Base-by-base conservation (phyloP, 2,329 filamentous ascomycete genomes). In the Cladosporium sp. region DNA sequence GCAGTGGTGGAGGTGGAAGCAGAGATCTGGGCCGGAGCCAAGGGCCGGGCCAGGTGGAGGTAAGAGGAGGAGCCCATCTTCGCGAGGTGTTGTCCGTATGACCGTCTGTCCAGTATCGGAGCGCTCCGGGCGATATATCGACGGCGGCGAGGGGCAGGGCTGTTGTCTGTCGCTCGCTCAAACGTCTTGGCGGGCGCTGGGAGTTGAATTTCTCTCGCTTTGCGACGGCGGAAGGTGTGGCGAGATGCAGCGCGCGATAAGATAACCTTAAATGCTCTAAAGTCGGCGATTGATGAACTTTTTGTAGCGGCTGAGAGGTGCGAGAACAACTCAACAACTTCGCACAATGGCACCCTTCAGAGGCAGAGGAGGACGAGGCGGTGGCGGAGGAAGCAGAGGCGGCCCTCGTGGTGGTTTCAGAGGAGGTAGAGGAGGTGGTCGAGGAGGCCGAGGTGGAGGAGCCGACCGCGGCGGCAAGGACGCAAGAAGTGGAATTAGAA, bases 41-140 rank as follows among this genome's bases (percentile, higher is more conserved):
- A 80, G 66, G 93, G 93, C 73, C 93, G 85, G 68, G 92, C 86
- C 62, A 98, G 86, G 74, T 98, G 93, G 67, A 97, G 84, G 78
- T 95, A 97, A 72, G 92, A 87, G 84, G 76, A 72, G 89, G 58
- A 58, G 57, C 60, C 64, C 65, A 67, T 67, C 52, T 55, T 65
- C 52, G 61, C 58, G 55, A 48, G 28, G 37, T 14, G 19, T 35
- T 50, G 48, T 50, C 46, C 46, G 48, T 46, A 14, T 50, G 50
- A 37, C 28, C 46, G 44, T 46, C 45, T 31, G 41, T 52, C 48
- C 48, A 38, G 40, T 50, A 16, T 50, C 48, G 48, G 48, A 43
- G 48, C 56, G 56, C 56, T 58, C 56, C 56, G 56, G 56, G 56
- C 54, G 37, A 18, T 43, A 28, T 50, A 16, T 43, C 38, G 48